phyloP scores from a whole-genome alignment of 306 rosid species.

The Dalbergia cochinchinensis region DNA sequence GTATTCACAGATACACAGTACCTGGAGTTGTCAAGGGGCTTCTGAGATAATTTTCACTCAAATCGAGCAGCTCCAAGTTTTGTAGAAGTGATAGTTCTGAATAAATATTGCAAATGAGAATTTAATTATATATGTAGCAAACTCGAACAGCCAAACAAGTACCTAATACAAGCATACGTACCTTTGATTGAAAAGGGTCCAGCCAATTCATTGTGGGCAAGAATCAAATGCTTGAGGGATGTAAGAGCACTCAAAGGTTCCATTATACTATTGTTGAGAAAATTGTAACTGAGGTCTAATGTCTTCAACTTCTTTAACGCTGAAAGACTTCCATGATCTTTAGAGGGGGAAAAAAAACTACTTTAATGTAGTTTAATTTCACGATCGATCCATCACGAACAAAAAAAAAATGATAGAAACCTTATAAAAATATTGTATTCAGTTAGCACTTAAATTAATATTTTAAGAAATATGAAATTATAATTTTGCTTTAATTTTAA shows the following conservation, averaged over 20 bases:
- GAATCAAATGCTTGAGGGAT: slow-evolving; percentile 18
- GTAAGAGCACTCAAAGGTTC: neutral
- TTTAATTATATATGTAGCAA: neutral
- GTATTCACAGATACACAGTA: neutral
- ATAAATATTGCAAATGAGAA: neutral
- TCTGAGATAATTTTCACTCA: neutral
- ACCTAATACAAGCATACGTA: neutral
- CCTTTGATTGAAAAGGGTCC: slow-evolving; percentile 7
- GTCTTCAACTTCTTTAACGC: neutral
- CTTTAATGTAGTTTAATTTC: neutral
- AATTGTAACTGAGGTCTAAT: neutral
- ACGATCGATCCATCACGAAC: neutral
- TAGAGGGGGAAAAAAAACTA: no score
- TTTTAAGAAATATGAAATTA: no score
- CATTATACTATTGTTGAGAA: neutral
- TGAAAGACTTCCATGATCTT: neutral
- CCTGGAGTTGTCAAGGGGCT: neutral
- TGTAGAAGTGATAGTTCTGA: neutral
- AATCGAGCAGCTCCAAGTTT: slow-evolving; percentile 4
- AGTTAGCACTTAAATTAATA: no score
- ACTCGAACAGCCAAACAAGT: neutral
- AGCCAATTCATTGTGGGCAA: neutral
- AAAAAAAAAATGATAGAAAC: no score
- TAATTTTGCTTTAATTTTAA: no score
- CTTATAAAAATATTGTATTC: no score